A percentile compares a stretch with the other conserved stretches of the same genome.
Evolutionary conservation across 306 rosid species (phyloP).

Genomic region (Vachellia pachyceras): DNA sequence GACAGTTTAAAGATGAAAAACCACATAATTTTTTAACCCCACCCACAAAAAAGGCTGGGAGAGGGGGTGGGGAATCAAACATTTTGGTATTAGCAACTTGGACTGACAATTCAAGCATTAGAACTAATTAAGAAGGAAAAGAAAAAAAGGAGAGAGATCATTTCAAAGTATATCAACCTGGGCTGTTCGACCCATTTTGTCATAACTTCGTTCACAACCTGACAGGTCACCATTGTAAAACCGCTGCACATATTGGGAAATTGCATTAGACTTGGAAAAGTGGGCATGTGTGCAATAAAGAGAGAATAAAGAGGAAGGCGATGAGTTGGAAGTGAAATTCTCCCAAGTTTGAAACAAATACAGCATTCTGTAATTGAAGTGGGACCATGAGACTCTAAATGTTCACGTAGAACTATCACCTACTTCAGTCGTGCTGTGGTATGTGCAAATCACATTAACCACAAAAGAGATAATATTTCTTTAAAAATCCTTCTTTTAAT

Average conservation of each 20-base stretch:
- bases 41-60: not conserved
- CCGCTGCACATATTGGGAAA: constrained; percentile 56
- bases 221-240: constrained; percentile 82
- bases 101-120: constrained; percentile 1
- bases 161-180: constrained; percentile 64
- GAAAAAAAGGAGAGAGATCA: not conserved
- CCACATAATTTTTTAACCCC: not conserved
- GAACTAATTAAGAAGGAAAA: not conserved
- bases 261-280: constrained; percentile 28
- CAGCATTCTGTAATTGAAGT: not conserved
- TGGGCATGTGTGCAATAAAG: not conserved
- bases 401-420: constrained; percentile 2
- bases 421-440: constrained; percentile 22
- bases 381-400: constrained; percentile 25
- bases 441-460: constrained; percentile 23
- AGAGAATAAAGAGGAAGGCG: constrained; percentile 17
- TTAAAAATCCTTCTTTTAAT: constrained; percentile 5
- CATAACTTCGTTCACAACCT: constrained; percentile 78
- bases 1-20: constrained; percentile 15
- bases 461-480: constrained; percentile 7
- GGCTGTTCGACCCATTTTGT: constrained; percentile 90
- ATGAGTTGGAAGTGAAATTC: constrained; percentile 11
- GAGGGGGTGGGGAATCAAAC: not conserved
- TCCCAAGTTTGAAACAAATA: constrained; percentile 26
- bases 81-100: not conserved